Base-by-base conservation (phyloP, 305 asterid species). In the Solanum hybrid region DNA sequence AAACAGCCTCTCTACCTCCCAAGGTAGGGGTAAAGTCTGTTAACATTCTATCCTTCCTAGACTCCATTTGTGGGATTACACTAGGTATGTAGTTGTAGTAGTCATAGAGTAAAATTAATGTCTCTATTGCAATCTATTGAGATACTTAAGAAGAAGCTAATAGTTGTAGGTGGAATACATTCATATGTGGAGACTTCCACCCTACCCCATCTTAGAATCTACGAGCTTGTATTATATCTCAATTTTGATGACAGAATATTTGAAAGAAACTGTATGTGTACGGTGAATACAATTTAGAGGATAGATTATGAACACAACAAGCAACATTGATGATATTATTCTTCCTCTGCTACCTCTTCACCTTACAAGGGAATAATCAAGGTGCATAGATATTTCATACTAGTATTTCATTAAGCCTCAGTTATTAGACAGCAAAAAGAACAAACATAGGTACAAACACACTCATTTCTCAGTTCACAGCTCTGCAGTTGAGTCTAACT, bases 401-500 rank as follows among this genome's bases (percentile, higher is more conserved):
- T 37, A 79, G 86, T 81, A 81, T 80, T 24, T 80, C 86, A 51
- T 57, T 33, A n/a, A 84, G 88, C 88, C 88, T 84, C 75, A 84
- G 88, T 31, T 85, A 85, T 57, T 57, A 22, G 35, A 20, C 51
- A 85, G 13, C n/a, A 33, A 85, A 84, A 84, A 31, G 73, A 29
- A 20, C 75, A 51, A 84, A 31, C 76, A 51, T 20, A 18, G 42
- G 46, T 20, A 33, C 46, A 20, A 11, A 20, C 33, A 24, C n/a
- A 33, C 77, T 84, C 88, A 33, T 85, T 31, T 85, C 86, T 95
- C 76, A 95, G 87, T 95, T 92, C 7, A 93, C 94, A 90, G 92
- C 92, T 87, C 95, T 95, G 94, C 98, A 95, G 64, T 91, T 92
- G 42, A 89, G 64, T 81, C 98, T 95, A 24, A 95, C 97, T 88